phyloP scores from a whole-genome alignment of 495 filamentous ascomycete species.

The Umbilicaria muhlenbergii region DNA sequence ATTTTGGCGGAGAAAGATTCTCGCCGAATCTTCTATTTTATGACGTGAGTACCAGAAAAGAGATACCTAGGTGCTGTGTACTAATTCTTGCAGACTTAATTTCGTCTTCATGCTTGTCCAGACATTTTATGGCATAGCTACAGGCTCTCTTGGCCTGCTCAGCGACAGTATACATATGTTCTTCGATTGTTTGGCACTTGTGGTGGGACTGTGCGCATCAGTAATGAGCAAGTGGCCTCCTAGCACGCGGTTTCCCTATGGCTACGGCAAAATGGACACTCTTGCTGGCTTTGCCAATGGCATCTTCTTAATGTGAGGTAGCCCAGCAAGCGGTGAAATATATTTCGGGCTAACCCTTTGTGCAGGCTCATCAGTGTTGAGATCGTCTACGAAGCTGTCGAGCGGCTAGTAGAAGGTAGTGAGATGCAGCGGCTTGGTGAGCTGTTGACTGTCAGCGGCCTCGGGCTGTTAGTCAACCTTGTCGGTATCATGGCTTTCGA shows the following conservation, averaged over 20 bases:
- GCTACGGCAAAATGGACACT: slow-evolving; percentile 93
- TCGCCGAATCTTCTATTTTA: slow-evolving; percentile 93
- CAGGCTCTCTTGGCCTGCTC: slow-evolving; percentile 82
- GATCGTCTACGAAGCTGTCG: slow-evolving; percentile 89
- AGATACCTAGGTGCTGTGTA: neutral
- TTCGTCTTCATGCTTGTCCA: slow-evolving; percentile 92
- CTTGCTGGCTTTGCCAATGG: slow-evolving; percentile 94
- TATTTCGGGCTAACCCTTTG: slow-evolving; percentile 15
- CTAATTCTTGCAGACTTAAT: slow-evolving; percentile 50
- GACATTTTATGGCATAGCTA: slow-evolving; percentile 81
- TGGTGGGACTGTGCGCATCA: slow-evolving; percentile 83
- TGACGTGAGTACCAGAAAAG: slow-evolving; percentile 42
- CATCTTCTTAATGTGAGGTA: slow-evolving; percentile 73
- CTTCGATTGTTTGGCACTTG: slow-evolving; percentile 89
- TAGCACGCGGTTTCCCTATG: slow-evolving; percentile 76
- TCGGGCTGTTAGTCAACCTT: slow-evolving; percentile 79
- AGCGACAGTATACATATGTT: slow-evolving; percentile 99
- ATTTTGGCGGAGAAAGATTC: slow-evolving; percentile 89
- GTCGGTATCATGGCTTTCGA: slow-evolving; percentile 83
- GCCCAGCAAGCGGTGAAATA: neutral
- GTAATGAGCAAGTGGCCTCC: slow-evolving; percentile 97
- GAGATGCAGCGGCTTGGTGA: slow-evolving; percentile 75
- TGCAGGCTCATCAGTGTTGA: slow-evolving; percentile 80
- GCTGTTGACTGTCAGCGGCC: slow-evolving; percentile 68
- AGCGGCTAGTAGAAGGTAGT: slow-evolving; percentile 64